Base-by-base conservation (phyloP, 2,329 filamentous ascomycete genomes). In the Dactylonectria macrodidyma region DNA sequence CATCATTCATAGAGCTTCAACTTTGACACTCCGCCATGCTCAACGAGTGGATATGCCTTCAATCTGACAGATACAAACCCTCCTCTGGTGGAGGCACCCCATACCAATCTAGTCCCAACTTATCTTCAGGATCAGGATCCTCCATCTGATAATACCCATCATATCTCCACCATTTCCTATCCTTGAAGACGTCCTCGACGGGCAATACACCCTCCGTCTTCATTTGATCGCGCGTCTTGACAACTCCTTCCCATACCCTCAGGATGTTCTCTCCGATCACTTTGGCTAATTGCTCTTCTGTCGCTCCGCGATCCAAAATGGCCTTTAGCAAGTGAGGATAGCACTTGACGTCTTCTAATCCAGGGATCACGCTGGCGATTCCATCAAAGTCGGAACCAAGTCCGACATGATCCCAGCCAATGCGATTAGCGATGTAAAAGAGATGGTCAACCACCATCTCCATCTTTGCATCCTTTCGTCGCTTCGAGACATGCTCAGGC, bases 341-440 rank as follows among this genome's bases (percentile, higher is more conserved):
- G 51, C 76, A 74, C 19, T 69, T 73, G 1, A 76, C 75, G 47
- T 78, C 77, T 41, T 78, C 78, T 0, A 81, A 63, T 0, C 75
- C 77, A 0, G 69, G 69, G 22, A 63, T 56, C 14, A 54, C 56
- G 16, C 46, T 36, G 6, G 55, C 26, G 2, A 62, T 66, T n/a
- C 81, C 81, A 66, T 81, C 77, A 71, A 79, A 79, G 63, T 82
- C 80, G 1, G 78, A 81, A 3, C 81, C 81, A 5, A 82, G 64
- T 0, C 81, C 81, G 2, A 82, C 79, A 59, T 82, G 76, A 46
- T 80, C 78, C 75, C 75, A 82, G 3, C 81, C 81, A 14, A 78
- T 75, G 5, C 74, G 70, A 6, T 68, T 61, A 12, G 74, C 78
- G 8, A 78, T 63, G 58, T 78, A 73, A 48, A 77, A 71, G 6